Evolutionary conservation across 306 rosid genomes (phyloP), one percentile per base, ranked within the genome.

Genomic region (Prunus dulcis): DNA sequence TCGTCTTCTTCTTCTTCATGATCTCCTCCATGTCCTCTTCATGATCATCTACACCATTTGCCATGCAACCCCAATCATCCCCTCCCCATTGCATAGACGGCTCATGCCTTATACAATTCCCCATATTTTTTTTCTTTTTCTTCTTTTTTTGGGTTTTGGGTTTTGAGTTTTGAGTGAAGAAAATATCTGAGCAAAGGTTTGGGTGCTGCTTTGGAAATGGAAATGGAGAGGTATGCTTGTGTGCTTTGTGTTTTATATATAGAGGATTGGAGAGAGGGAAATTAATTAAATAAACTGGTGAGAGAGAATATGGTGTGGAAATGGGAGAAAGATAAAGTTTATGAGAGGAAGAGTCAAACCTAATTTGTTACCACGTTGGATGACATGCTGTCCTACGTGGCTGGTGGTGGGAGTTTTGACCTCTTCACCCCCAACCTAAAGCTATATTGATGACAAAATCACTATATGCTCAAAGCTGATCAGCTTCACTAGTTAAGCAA

Each of bases 51-150:
- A 46, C 45, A 60, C 66, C 50, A 28, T 28, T 72, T 12, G 71
- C 73, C 43, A 28, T 45, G 18, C 72, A 74, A 12, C 82, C 85
- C 89, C 88, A 89, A 0, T 89, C 89, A 5, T 86, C 93, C 14
- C 84, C 82, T 70, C 63, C 82, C 80, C 85, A 78, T 8, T 46
- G 73, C 81, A 61, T 41, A 32, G 85, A 74, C 15, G 90, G 84
- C 61, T 79, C 89, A 6, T 65, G 87, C 77, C 81, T 78, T 69
- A 93, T 45, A 82, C 98, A 93, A 3, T 93, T 93, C n/a, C 98
- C 98, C 98, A 93, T 93, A 12, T 34, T 1, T 0, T 6, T 0
- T 6, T 18, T 23, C 49, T 74, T 67, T 6, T 50, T 28, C 51
- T 49, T 64, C 43, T 38, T 0, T 7, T 38, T 38, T 38, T 38